Conservation (phyloP, 805 yeast genomes). For the Candida ulmi region DNA sequence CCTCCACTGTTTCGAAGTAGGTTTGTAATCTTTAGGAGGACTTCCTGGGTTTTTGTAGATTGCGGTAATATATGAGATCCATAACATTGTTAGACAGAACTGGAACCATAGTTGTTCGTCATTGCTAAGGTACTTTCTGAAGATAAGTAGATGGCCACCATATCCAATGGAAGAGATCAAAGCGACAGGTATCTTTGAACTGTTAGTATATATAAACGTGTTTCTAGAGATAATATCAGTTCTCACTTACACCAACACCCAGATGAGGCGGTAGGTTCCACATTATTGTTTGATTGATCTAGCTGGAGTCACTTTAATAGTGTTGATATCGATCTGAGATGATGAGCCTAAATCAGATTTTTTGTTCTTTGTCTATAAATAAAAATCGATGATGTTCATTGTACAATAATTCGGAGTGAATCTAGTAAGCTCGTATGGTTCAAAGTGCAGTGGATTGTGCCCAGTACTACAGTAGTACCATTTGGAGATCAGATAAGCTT, state of each 20-base stretch:
- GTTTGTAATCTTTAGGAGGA: conserved; percentile 26
- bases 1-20: conserved; percentile 39
- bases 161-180: conserved; percentile 57
- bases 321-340: no score
- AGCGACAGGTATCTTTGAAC: conserved; percentile 51
- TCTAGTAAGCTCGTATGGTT: no score
- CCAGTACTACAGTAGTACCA: no score
- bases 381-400: no score
- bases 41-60: conserved; percentile 61
- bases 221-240: no score
- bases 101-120: conserved; percentile 43
- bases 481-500: no score
- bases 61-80: conserved; percentile 74
- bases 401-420: no score
- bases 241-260: conserved; percentile 19
- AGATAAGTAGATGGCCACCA: conserved; percentile 54
- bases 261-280: conserved; percentile 13
- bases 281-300: neutral
- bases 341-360: no score
- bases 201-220: conserved; percentile 6
- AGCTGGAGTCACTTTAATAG: no score
- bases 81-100: conserved; percentile 45
- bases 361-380: no score
- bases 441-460: no score
- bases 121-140: conserved; percentile 35